Base-by-base conservation (phyloP, 2,329 filamentous ascomycete genomes). In the Trichoderma citrinoviride region DNA sequence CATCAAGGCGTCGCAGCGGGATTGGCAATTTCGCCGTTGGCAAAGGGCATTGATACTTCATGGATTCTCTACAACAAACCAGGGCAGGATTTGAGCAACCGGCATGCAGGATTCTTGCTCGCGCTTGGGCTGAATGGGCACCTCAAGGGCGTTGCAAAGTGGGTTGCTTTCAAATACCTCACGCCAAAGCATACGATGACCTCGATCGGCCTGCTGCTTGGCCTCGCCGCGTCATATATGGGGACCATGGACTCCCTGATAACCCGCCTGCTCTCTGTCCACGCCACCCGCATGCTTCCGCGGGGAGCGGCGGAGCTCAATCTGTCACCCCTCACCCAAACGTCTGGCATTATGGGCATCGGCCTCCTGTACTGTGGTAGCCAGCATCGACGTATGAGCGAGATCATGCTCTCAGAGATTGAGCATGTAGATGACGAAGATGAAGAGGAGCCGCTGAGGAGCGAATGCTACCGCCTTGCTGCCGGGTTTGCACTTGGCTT, bases 1-100 rank as follows among this genome's bases (percentile, higher is more conserved):
- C 95, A 99, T 75, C 92, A 96, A 65, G 95, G 95, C 7, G 94
- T 96, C 33, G 90, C 94, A n/a, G 92, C 91, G 25, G 95, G 95
- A 3, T 80, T 99, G 27, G 91, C 93, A 65, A 96, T 99, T 58
- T 97, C 95, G 6, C 90, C 89, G 14, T 85, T 92, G 64, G 94
- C 93, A 3, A 92, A 92, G 72, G 94, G 94, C 4, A 98, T 99
- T 68, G 95, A 99, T 73, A 97, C 93, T 0, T 98, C 94, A 0
- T 99, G 96, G 96, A 97, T 99, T 70, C 84, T 97, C 40, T 99
- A 96, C 82, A 99, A 99, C 80, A 97, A 97, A 74, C 94, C 95
- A 0, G 80, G 81, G 0, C 85, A 87, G 43, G 95, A 99, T 61
- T 83, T 97, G 15, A 97, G 90, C 68, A 97, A 98, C 73, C 87